Evolutionary conservation across 352 stramenopile species (phyloP).

Genomic region (Phytophthora aleatoria): DNA sequence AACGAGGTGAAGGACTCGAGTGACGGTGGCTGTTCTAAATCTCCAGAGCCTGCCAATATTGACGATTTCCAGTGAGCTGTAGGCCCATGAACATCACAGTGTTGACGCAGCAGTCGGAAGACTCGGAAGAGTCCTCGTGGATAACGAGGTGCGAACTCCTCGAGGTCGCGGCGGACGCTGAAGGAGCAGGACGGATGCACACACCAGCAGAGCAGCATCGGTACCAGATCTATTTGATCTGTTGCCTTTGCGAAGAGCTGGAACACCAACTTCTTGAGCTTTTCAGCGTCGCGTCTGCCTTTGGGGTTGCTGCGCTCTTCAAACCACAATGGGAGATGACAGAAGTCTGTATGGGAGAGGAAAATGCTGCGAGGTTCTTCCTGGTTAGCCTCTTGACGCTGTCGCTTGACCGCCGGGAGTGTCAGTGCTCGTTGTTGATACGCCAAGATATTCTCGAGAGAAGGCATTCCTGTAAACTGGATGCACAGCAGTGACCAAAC

Average conservation of each 20-base stretch:
- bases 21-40: constrained; percentile 7
- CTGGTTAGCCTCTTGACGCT: constrained; percentile 1
- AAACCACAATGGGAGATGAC: constrained; percentile 51
- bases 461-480: constrained; percentile 40
- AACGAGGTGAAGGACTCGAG: constrained; percentile 41
- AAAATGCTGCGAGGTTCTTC: constrained; percentile 1
- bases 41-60: constrained; percentile 25
- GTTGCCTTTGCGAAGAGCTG: constrained; percentile 28
- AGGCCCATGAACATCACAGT: neutral
- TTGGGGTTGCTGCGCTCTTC: constrained; percentile 7
- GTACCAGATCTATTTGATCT: constrained; percentile 23
- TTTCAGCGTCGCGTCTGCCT: neutral
- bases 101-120: constrained; percentile 31
- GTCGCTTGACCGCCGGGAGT: constrained; percentile 10
- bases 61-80: constrained; percentile 10
- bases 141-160: constrained; percentile 41
- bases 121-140: constrained; percentile 46
- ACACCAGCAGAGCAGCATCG: constrained; percentile 52
- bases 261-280: constrained; percentile 43
- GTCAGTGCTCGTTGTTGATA: constrained; percentile 18
- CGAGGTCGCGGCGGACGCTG: constrained; percentile 37
- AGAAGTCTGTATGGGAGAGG: constrained; percentile 35
- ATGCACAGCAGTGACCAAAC: constrained; percentile 48
- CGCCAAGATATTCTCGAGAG: constrained; percentile 29
- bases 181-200: constrained; percentile 33